phyloP scores from a whole-genome alignment of 2,329 filamentous ascomycete genomes.

The Stagonosporopsis chrysanthemi region DNA sequence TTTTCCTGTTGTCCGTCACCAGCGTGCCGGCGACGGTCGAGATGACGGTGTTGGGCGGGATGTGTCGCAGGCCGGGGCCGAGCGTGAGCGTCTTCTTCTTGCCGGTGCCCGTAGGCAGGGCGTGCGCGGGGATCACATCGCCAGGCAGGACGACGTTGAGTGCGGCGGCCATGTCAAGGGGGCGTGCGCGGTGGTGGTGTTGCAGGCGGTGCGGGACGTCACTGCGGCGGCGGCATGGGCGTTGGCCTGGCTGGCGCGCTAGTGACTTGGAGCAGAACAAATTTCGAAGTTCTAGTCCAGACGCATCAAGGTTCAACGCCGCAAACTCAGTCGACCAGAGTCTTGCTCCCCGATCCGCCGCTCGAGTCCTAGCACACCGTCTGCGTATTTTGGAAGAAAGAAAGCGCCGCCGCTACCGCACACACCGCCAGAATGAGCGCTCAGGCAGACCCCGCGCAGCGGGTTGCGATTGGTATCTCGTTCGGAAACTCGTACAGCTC shows the following conservation, averaged over 20 bases:
- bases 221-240: background rate
- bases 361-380: background rate
- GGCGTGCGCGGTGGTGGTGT: background rate
- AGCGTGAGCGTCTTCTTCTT: conserved; percentile 74
- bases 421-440: conserved; percentile 54
- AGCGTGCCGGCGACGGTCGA: conserved; percentile 73
- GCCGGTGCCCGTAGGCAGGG: conserved; percentile 71
- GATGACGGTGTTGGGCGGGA: conserved; percentile 76
- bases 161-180: conserved; percentile 61
- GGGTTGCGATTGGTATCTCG: conserved; percentile 87
- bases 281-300: conserved; percentile 6
- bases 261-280: conserved; percentile 3
- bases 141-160: conserved; percentile 79
- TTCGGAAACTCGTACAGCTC: conserved; percentile 99
- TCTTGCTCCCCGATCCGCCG: conserved; percentile 1
- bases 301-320: background rate
- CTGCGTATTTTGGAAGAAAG: background rate
- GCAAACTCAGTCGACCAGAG: conserved; percentile 10
- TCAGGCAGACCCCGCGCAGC: conserved; percentile 60
- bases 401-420: conserved; percentile 3
- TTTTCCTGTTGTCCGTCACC: conserved; percentile 73
- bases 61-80: conserved; percentile 82
- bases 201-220: conserved; percentile 2
- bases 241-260: background rate
- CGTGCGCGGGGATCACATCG: conserved; percentile 71